Base-by-base conservation (phyloP, 371 early-diverging fungal species). In the Rhizopus arrhizus region DNA sequence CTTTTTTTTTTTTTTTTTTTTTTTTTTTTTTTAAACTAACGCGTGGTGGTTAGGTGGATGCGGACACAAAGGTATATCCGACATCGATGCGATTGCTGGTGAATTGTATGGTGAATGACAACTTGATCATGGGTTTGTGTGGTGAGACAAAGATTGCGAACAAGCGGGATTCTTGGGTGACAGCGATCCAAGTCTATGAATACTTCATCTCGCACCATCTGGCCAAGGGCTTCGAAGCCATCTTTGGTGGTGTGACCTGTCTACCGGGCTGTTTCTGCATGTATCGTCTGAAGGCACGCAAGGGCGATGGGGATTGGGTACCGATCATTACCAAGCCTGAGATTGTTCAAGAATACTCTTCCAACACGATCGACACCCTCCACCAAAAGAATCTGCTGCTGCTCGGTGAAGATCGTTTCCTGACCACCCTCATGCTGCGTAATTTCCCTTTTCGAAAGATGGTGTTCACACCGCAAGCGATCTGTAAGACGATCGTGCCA, bases 201-300 rank as follows among this genome's bases (percentile, higher is more conserved):
- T 98, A 96, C 82, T 97, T 93, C 68, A 95, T 96, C 56, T 91
- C 91, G 33, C 98, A 98, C 77, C 96, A 98, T 73, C 76, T 96
- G 51, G 89, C 88, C 36, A 96, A 96, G 73, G 91, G 92, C 2
- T 98, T 98, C 74, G 98, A 98, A 80, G 87, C 91, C 15, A 87
- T 98, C 33, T 98, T 98, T 83, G 98, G 98, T 74, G 95, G 95
- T 88, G 97, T 98, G 16, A 98, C 96, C 9, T 98, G 98, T 84
- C 82, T 98, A 46, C 97, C 96, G 16, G 96, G 98, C 49, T 96
- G 96, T 79, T 96, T 96, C 85, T 90, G 94, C 76, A 94, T 92
- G 91, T 96, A 95, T 77, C 88, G 95, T 52, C 86, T 97, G 58
- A 87, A 82, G 56, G 83, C 85, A 0, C 77, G 75, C 45, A 90